phyloP scores from a whole-genome alignment of 805 yeast species.

The Kockiozyma suomiensis region DNA sequence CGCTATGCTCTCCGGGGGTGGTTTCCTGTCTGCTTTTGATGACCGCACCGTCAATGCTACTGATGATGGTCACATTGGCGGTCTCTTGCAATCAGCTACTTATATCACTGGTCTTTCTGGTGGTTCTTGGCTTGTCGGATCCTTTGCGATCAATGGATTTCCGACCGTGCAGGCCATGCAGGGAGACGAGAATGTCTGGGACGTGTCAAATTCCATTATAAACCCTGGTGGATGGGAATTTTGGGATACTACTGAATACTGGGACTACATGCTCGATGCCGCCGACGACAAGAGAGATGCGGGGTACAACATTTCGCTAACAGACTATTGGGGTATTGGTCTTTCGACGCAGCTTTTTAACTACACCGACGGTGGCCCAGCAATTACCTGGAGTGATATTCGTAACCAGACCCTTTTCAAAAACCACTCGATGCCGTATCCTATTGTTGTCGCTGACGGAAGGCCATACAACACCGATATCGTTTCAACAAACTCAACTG shows the following conservation, averaged over 20 bases:
- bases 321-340: constrained; percentile 82
- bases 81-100: constrained; percentile 55
- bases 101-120: constrained; percentile 72
- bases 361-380: constrained; percentile 58
- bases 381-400: constrained; percentile 59
- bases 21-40: constrained; percentile 57
- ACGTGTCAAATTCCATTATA: constrained; percentile 37
- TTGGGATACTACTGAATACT: constrained; percentile 56
- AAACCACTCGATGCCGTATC: constrained; percentile 70
- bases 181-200: constrained; percentile 39
- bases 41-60: constrained; percentile 46
- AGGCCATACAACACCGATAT: constrained; percentile 52
- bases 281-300: constrained; percentile 57
- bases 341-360: constrained; percentile 73
- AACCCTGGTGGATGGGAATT: constrained; percentile 37
- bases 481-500: constrained; percentile 67
- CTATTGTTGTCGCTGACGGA: constrained; percentile 58
- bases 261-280: constrained; percentile 48
- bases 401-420: constrained; percentile 63
- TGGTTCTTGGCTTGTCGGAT: constrained; percentile 70
- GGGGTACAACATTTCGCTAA: constrained; percentile 67
- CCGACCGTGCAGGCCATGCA: constrained; percentile 41
- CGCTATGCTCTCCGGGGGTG: constrained; percentile 63
- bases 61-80: constrained; percentile 48
- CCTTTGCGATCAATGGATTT: constrained; percentile 48